Base-by-base conservation (phyloP, 768 basidiomycete species). In the Pulveroboletus sp. region DNA sequence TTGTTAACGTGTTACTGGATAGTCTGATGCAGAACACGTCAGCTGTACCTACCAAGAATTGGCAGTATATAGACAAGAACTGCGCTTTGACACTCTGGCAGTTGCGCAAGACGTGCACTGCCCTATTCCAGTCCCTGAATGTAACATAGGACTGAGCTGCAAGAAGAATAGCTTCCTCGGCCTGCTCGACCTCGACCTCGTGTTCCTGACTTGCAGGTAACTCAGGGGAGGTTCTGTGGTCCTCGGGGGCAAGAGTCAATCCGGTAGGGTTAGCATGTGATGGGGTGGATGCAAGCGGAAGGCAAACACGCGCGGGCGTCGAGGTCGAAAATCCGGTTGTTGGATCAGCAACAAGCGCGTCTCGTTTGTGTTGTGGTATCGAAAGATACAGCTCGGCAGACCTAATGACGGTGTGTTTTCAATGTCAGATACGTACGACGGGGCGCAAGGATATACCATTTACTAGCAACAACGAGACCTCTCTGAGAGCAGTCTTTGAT, bases 51-150 rank as follows among this genome's bases (percentile, higher is more conserved):
- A 96, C 96, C 66, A 99, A 73, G 66, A 86, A 98, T 55, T 79
- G 80, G 58, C 88, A 79, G 65, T 99, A 98, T 17, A 84, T 65
- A 40, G 78, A 76, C 54, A 97, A 57, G 67, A 96, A 99, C 24
- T 72, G 75, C 8, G 85, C 85, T 64, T 87, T 87, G 24, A 80
- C 66, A 57, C 89, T 87, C 57, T 67, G 78, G 59, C 88, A 89
- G 8, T 74, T 72, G 45, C 73, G 73, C 43, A 98, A 68, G 49
- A 81, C 68, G 57, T 84, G 80, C 6, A 79, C 76, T 7, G 84
- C 89, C 51, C 93, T 78, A 41, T 81, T 72, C 58, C 86, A 86
- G 59, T 98, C 93, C 60, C 85, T 83, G 14, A 81, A 70, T 54
- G 90, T 83, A 56, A 90, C 79, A 61, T 82, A 88, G 17, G 81